Evolutionary conservation across 495 filamentous ascomycete genomes (phyloP).

Genomic region (Tirmania nivea): DNA sequence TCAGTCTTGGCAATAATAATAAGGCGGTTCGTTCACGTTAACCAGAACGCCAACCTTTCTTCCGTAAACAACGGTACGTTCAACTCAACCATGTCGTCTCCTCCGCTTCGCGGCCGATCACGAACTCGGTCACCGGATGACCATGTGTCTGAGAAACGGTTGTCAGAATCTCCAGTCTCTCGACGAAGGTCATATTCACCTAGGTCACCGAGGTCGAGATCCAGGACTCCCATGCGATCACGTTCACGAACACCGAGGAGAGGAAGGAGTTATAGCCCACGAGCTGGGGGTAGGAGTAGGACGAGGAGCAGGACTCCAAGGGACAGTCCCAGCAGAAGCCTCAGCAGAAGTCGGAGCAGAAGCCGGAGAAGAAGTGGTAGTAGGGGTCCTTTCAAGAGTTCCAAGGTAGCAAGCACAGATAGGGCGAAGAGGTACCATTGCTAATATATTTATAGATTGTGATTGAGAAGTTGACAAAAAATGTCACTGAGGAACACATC

Average conservation of each 20-base stretch:
- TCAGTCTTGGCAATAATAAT: too few relatives aligned
- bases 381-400: conserved; percentile 18
- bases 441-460: conserved; percentile 44
- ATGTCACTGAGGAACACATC: conserved; percentile 71
- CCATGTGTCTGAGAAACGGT: neutral
- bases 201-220: conserved; percentile 7
- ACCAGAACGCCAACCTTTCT: too few relatives aligned
- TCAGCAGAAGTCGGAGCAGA: conserved; percentile 8
- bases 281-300: neutral
- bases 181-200: neutral
- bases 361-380: conserved; percentile 15
- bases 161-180: neutral
- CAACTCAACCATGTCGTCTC: neutral
- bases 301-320: neutral
- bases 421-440: neutral
- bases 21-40: too few relatives aligned
- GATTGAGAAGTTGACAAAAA: conserved; percentile 89
- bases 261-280: conserved; percentile 5
- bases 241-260: conserved; percentile 3
- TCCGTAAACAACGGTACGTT: too few relatives aligned
- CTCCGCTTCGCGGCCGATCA: neutral
- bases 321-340: neutral
- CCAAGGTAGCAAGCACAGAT: conserved; percentile 11
- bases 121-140: neutral
- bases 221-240: conserved; percentile 4